A percentile compares a stretch with the other conserved stretches of the same genome.
Conservation (phyloP, 106 monocot species). For the Platanthera guangdongensis region DNA sequence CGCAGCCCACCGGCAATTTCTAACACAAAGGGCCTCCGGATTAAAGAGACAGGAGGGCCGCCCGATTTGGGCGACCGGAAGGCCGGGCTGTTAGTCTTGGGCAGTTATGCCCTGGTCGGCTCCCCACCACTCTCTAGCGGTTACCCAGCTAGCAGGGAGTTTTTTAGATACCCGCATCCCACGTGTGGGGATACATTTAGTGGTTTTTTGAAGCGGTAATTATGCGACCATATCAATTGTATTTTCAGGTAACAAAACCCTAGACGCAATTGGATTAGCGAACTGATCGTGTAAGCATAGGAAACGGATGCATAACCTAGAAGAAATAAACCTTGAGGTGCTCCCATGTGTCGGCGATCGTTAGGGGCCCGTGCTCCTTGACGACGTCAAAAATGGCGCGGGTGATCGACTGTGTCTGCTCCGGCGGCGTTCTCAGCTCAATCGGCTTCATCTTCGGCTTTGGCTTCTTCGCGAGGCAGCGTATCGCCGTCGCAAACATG, state of each 20-base stretch:
- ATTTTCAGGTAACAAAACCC: neutral
- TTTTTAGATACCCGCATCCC: too few species aligned
- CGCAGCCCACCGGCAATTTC: too few species aligned
- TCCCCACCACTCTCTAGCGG: too few species aligned
- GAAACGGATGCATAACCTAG: neutral
- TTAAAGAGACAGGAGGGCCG: too few species aligned
- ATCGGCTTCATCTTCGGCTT: slow-evolving; percentile 99
- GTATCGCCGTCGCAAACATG: slow-evolving; percentile 65
- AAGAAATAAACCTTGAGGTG: slow-evolving; percentile 60
- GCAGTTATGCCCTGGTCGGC: too few species aligned
- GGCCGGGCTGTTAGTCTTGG: too few species aligned
- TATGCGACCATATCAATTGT: too few species aligned
- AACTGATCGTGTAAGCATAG: neutral
- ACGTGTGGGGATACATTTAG: too few species aligned
- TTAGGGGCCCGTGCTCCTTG: slow-evolving; percentile 94
- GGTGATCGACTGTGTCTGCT: slow-evolving; percentile 83
- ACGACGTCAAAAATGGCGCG: slow-evolving; percentile 90
- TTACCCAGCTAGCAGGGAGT: too few species aligned
- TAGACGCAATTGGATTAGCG: neutral
- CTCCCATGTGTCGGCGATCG: slow-evolving; percentile 88
- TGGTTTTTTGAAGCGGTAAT: too few species aligned
- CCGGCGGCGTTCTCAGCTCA: slow-evolving; percentile 74
- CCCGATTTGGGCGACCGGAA: too few species aligned
- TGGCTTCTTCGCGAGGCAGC: slow-evolving; percentile 60
- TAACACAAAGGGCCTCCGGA: too few species aligned